Evolutionary conservation across 2,329 filamentous ascomycete species (phyloP), one percentile per base, ranked within the genome.

Genomic region (Cordyceps fumosorosea): DNA sequence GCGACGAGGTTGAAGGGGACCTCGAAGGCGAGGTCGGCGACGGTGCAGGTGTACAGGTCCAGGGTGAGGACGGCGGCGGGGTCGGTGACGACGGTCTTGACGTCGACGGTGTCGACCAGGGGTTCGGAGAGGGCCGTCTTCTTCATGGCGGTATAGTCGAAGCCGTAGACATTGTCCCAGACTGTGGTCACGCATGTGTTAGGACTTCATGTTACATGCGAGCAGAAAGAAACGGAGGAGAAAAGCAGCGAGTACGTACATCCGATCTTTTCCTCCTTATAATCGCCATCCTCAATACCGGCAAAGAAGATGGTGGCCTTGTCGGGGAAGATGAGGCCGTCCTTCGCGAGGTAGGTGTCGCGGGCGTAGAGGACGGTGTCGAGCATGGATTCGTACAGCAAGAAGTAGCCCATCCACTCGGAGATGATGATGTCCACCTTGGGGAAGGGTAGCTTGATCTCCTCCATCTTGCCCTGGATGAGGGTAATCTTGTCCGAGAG

Each of bases 331-430:
- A 99, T 98, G 70, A 97, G 82, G 66, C 93, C 93, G 68, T 90
- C 90, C 74, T 90, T 88, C 66, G 80, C 82, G 64, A 99, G 87
- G 77, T 96, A 99, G 75, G 84, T 89, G 83, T 99, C 95, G 70
- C 95, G 88, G 29, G 95, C 95, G 74, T 97, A 98, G 64, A 99
- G 84, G 56, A 99, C 95, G 37, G 95, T 99, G 80, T 99, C 95
- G 73, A 99, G 79, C 95, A 99, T 99, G 85, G 86, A 90, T 86
- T 99, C 95, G 79, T 99, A 99, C 65, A 99, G 87, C 59, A 99
- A 81, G 82, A 98, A 98, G 81, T 99, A 99, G 40, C 95, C 95
- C 95, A 99, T 99, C 95, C 95, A 99, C 82, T 99, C 95, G 2
- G 93, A 98, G 75, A 99, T 96, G 79, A 99, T 99, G 75, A 99